Evolutionary conservation across 768 basidiomycete genomes (phyloP).

Genomic region (Calocybe gangraenosa): DNA sequence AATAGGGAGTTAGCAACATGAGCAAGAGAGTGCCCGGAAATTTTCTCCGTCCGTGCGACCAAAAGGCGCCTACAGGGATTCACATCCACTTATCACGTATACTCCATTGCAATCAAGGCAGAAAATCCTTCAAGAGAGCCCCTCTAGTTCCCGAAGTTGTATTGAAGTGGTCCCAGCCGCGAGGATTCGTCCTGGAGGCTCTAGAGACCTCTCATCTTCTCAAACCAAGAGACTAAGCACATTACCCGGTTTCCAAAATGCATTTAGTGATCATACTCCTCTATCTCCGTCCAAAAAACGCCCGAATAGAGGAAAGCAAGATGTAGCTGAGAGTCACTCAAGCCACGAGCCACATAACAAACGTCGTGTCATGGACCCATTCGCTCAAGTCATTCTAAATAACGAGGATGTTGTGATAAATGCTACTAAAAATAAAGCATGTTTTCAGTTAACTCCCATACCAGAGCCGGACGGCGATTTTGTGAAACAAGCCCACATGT

Average conservation of each 20-base stretch:
- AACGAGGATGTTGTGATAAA: conserved; percentile 1
- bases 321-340: neutral
- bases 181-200: conserved; percentile 12
- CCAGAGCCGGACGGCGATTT: conserved; percentile 29
- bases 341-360: too few species aligned
- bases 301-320: conserved; percentile 19
- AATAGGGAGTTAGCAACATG: conserved; percentile 51
- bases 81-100: conserved; percentile 35
- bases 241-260: conserved; percentile 53
- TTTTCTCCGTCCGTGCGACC: conserved; percentile 41
- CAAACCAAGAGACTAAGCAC: conserved; percentile 25
- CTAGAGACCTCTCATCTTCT: conserved; percentile 27
- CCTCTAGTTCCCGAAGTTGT: conserved; percentile 20
- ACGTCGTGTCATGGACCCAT: neutral
- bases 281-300: conserved; percentile 20
- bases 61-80: conserved; percentile 32
- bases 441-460: conserved; percentile 5
- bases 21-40: conserved; percentile 55
- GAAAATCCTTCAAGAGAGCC: conserved; percentile 24
- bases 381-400: neutral
- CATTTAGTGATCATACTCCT: conserved; percentile 41
- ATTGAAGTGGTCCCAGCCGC: conserved; percentile 34
- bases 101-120: conserved; percentile 35
- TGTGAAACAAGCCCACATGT: conserved; percentile 18
- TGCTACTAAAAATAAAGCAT: conserved; percentile 1